These are phyloP conservation scores for Neurospora cerealis DNA, from an alignment of 495 filamentous ascomycete genomes.

Conservation along the genomic window DNA sequence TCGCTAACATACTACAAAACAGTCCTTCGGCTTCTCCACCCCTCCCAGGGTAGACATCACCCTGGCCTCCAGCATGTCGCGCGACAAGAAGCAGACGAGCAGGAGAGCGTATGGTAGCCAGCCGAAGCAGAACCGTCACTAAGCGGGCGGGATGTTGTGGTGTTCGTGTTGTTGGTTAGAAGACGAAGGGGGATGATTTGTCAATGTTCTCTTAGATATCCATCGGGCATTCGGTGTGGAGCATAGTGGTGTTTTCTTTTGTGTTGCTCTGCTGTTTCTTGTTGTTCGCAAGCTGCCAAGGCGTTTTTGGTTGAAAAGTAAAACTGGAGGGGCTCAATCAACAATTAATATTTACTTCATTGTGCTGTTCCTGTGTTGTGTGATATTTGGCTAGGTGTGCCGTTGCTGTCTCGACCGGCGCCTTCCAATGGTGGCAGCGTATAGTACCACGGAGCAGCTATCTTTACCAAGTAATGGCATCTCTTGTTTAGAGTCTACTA, in stretches of 20 bases:
- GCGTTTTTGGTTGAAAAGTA: not conserved
- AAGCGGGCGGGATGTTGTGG: not conserved
- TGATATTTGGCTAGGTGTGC: not conserved
- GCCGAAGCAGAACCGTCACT: slow-evolving; percentile 27
- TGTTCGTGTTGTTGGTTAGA: not conserved
- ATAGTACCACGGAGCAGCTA: too few relatives aligned
- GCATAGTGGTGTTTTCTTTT: not conserved
- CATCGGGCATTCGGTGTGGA: not conserved
- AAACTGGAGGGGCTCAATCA: not conserved
- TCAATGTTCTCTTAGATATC: not conserved
- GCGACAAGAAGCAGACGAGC: slow-evolving; percentile 73
- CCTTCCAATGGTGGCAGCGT: too few relatives aligned
- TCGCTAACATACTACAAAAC: slow-evolving; percentile 2
- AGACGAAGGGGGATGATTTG: not conserved
- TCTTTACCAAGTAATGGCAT: too few relatives aligned
- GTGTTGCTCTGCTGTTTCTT: not conserved
- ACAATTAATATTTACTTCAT: not conserved
- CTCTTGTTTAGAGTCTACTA: too few relatives aligned
- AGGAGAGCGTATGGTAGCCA: slow-evolving; percentile 73
- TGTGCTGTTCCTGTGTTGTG: not conserved
- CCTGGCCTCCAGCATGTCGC: slow-evolving; percentile 74
- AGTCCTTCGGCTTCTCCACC: slow-evolving; percentile 75
- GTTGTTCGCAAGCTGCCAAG: not conserved
- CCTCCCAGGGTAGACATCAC: slow-evolving; percentile 90
- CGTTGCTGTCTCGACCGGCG: too few relatives aligned